Evolutionary conservation across 345 rosid genomes (phyloP).

Genomic region (Conringia planisiliqua): DNA sequence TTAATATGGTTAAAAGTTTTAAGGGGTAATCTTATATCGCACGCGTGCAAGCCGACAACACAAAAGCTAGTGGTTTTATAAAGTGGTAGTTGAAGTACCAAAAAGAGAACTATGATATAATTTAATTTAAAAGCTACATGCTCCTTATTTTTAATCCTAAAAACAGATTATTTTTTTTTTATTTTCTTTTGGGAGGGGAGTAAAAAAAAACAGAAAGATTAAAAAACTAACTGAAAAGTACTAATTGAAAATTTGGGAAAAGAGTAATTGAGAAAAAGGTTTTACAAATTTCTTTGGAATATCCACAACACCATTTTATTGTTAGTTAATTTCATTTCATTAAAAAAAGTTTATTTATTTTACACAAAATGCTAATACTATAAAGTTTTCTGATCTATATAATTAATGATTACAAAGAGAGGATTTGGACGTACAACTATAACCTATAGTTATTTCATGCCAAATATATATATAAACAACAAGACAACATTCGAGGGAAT

Average conservation of each 20-base stretch:
- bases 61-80: slow-evolving; percentile 5
- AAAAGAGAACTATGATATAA: not conserved
- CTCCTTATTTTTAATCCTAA: not conserved
- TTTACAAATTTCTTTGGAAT: not conserved
- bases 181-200: too few relatives aligned
- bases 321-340: too few relatives aligned
- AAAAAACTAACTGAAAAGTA: not conserved
- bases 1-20: slow-evolving; percentile 5
- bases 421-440: too few relatives aligned
- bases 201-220: too few relatives aligned
- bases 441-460: too few relatives aligned
- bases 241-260: not conserved
- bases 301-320: not conserved
- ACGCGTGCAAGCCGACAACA: slow-evolving; percentile 33
- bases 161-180: too few relatives aligned
- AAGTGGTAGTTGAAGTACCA: slow-evolving; percentile 24
- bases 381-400: too few relatives aligned
- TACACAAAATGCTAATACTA: too few relatives aligned
- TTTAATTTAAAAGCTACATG: not conserved
- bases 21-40: slow-evolving; percentile 24
- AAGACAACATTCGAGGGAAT: too few relatives aligned
- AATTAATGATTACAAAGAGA: too few relatives aligned
- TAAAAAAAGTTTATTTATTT: too few relatives aligned
- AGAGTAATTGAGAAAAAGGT: not conserved
- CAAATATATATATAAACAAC: too few relatives aligned